These are phyloP conservation scores for Oemleria cerasiformis DNA, from an alignment of 306 rosid species.

Conservation along the genomic window DNA sequence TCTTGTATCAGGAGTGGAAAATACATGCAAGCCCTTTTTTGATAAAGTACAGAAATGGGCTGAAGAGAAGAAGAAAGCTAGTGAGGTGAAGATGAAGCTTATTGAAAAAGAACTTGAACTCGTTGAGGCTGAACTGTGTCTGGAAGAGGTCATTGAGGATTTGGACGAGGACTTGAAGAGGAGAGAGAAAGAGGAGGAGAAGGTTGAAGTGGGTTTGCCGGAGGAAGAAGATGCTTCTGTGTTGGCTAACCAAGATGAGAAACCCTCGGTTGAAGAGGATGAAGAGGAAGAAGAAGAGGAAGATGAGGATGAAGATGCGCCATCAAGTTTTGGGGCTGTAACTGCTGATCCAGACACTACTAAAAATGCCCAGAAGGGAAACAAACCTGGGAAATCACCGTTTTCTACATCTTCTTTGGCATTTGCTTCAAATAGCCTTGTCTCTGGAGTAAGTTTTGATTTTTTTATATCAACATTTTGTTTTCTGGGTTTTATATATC, in stretches of 20 bases:
- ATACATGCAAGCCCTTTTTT: conserved; percentile 42
- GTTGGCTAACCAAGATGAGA: conserved; percentile 41
- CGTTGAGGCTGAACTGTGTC: conserved; percentile 61
- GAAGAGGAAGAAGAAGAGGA: conserved; percentile 48
- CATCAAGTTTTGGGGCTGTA: conserved; percentile 83
- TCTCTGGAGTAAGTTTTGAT: conserved; percentile 70
- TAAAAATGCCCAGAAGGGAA: conserved; percentile 44
- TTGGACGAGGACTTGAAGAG: conserved; percentile 57
- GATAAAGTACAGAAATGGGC: conserved; percentile 62
- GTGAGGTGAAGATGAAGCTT: conserved; percentile 49
- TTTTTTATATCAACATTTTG: not conserved
- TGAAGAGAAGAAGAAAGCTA: conserved; percentile 55
- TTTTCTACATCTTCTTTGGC: conserved; percentile 76
- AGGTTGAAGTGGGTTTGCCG: conserved; percentile 46
- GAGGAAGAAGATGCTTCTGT: conserved; percentile 47
- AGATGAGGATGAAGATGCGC: conserved; percentile 45
- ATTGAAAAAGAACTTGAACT: conserved; percentile 65
- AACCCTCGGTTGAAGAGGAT: conserved; percentile 29
- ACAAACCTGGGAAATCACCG: conserved; percentile 62
- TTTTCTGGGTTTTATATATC: not conserved
- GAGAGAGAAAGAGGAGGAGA: conserved; percentile 70
- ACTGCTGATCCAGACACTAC: conserved; percentile 36
- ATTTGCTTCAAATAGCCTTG: conserved; percentile 71
- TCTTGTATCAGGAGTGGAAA: conserved; percentile 43
- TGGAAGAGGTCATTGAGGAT: conserved; percentile 72